phyloP scores from a whole-genome alignment of 768 basidiomycete genomes.

The Russula griseocarnosa region DNA sequence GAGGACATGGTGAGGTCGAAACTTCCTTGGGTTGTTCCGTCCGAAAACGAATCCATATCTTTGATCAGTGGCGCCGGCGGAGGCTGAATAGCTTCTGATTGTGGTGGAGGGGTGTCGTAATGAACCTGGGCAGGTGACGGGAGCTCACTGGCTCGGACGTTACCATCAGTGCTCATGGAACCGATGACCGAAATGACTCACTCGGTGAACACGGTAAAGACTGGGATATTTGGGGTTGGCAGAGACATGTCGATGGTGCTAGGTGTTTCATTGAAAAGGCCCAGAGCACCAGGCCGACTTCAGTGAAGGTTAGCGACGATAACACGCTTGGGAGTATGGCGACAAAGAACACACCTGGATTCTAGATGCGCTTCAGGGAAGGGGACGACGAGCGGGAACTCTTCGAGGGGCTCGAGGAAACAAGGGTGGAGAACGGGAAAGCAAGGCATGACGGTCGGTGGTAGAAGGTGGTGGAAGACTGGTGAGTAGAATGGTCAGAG shows the following conservation, averaged over 20 bases:
- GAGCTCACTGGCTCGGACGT: constrained; percentile 10
- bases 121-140: constrained; percentile 13
- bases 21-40: constrained; percentile 50
- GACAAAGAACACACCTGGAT: constrained; percentile 16
- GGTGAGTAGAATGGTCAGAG: constrained; percentile 5
- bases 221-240: constrained; percentile 20
- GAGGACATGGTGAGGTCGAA: constrained; percentile 44
- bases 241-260: constrained; percentile 27
- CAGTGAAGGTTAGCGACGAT: constrained; percentile 3
- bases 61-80: constrained; percentile 49
- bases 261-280: constrained; percentile 28
- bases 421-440: neutral
- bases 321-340: neutral
- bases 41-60: constrained; percentile 59
- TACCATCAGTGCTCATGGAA: neutral
- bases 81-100: constrained; percentile 29
- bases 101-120: constrained; percentile 16
- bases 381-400: constrained; percentile 25
- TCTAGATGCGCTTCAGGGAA: constrained; percentile 21
- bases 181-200: constrained; percentile 20
- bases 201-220: constrained; percentile 8
- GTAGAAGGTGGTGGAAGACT: constrained; percentile 2
- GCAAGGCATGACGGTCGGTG: constrained; percentile 13
- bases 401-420: constrained; percentile 27
- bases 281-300: constrained; percentile 26